Evolutionary conservation across 164 flowering plant genomes (phyloP), one percentile per base, ranked within the genome.

Genomic region (Umbellularia californica): DNA sequence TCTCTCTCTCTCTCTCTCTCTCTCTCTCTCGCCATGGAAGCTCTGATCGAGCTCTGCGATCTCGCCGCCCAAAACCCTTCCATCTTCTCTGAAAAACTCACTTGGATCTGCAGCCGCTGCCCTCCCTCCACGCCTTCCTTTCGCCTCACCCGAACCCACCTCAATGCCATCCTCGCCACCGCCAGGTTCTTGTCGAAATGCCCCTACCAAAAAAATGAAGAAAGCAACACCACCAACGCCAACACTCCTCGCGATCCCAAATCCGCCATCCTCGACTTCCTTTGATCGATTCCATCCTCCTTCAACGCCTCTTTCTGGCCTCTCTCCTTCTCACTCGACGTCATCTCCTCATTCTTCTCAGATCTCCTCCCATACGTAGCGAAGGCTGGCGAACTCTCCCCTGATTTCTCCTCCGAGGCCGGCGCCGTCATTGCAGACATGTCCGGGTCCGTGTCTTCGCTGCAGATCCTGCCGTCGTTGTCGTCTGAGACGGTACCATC

Each of bases 11-110:
- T 30, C 65, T 20, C 70, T 51, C 1, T 12, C 12, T 33, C 11
- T n/a, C n/a, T 19, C 24, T 24, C 60, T 24, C 10, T 3, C 15
- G 17, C 66, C 76, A 83, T 96, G 99, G 98, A 96, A 76, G 86
- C 98, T 60, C 79, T 96, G 82, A 79, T 70, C 64, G 94, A 92
- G 88, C 92, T 96, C 1, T 90, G 94, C 78, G 97, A 96, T 81
- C 81, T 96, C 69, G 86, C 92, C 17, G 86, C 93, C 15, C 84
- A 84, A 47, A 86, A 88, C 70, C 97, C 97, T 20, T 70, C 65
- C 3, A 84, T 85, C 74, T 90, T 91, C 82, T 5, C 84, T 3
- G 94, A 90, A 4, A 95, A 95, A 50, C 79, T 95, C 41, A 75
- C 87, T 2, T 95, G 99, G 99, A 83, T 95, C 75, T 93, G 97